phyloP scores from a whole-genome alignment of 2,329 filamentous ascomycete genomes.

The Claviceps pazoutovae region DNA sequence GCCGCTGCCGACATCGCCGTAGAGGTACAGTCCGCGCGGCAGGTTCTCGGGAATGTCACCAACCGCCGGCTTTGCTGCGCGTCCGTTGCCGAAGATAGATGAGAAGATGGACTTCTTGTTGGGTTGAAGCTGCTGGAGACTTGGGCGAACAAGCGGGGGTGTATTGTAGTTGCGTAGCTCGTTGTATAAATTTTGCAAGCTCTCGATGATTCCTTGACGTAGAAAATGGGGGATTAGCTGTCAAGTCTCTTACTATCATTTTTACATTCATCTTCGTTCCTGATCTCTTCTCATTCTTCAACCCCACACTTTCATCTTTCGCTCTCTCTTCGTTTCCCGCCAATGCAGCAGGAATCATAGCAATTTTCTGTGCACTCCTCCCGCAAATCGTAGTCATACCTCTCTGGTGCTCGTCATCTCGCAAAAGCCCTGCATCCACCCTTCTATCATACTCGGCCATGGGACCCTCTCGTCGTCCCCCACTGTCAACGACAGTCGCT shows the following conservation, averaged over 20 bases:
- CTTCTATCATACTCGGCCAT: conserved; percentile 78
- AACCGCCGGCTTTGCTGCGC: conserved; percentile 23
- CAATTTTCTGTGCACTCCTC: conserved; percentile 8
- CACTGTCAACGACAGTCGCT: conserved; percentile 14
- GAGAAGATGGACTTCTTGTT: conserved; percentile 40
- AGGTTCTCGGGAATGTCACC: conserved; percentile 54
- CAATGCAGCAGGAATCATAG: too few relatives aligned
- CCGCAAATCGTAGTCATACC: conserved; percentile 30
- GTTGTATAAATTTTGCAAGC: conserved; percentile 76
- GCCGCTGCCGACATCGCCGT: conserved; percentile 88
- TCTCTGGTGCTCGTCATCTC: conserved; percentile 85
- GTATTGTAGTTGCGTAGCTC: conserved; percentile 63
- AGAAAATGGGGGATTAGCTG: neutral
- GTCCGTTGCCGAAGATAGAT: conserved; percentile 44
- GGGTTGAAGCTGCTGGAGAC: conserved; percentile 52
- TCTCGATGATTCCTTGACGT: conserved; percentile 64
- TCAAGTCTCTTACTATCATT: neutral
- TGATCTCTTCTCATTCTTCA: neutral
- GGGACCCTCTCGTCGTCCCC: conserved; percentile 43
- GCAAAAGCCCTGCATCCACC: conserved; percentile 57
- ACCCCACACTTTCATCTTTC: too few relatives aligned
- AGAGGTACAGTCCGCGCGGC: conserved; percentile 85
- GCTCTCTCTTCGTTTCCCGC: too few relatives aligned
- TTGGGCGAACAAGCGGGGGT: conserved; percentile 62
- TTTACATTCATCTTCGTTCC: too few relatives aligned